A percentile compares a stretch with the other conserved stretches of the same genome.
These are phyloP conservation scores for Inonotus hispidus DNA, from an alignment of 1,284 basidiomycete species.

Conservation along the genomic window DNA sequence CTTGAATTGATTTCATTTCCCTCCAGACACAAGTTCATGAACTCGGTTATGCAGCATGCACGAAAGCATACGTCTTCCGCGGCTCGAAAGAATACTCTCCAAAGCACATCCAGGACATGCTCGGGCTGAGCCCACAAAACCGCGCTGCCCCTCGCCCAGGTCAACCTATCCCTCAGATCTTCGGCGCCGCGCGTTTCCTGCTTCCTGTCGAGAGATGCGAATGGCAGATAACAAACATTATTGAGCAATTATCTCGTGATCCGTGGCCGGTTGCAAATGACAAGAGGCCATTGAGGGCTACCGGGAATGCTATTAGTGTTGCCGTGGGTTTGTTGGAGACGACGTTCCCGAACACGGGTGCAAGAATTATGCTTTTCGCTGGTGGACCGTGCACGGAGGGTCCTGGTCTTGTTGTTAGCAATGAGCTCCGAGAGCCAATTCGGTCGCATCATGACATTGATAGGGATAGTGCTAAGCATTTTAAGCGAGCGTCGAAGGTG, in stretches of 20 bases:
- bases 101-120: conserved; percentile 99
- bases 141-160: conserved; percentile 80
- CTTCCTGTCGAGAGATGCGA: conserved; percentile 93
- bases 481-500: conserved; percentile 94
- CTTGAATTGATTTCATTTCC: neutral
- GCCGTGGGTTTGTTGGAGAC: conserved; percentile 95
- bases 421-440: conserved; percentile 96
- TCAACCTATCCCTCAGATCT: conserved; percentile 79
- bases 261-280: conserved; percentile 98
- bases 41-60: conserved; percentile 93
- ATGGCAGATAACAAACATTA: conserved; percentile 92
- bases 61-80: conserved; percentile 98
- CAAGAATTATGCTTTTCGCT: conserved; percentile 93
- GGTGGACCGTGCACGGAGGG: conserved; percentile 98
- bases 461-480: conserved; percentile 95
- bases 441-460: conserved; percentile 99
- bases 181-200: conserved; percentile 90
- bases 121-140: conserved; percentile 76
- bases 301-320: conserved; percentile 91
- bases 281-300: conserved; percentile 92
- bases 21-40: conserved; percentile 94
- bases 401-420: conserved; percentile 93
- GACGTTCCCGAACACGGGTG: conserved; percentile 94
- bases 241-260: conserved; percentile 87
- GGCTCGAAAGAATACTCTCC: conserved; percentile 98